A percentile compares a stretch with the other conserved stretches of the same genome.
Evolutionary conservation across 2,329 filamentous ascomycete species (phyloP).

Genomic region (Arthrobotrys megalospora): DNA sequence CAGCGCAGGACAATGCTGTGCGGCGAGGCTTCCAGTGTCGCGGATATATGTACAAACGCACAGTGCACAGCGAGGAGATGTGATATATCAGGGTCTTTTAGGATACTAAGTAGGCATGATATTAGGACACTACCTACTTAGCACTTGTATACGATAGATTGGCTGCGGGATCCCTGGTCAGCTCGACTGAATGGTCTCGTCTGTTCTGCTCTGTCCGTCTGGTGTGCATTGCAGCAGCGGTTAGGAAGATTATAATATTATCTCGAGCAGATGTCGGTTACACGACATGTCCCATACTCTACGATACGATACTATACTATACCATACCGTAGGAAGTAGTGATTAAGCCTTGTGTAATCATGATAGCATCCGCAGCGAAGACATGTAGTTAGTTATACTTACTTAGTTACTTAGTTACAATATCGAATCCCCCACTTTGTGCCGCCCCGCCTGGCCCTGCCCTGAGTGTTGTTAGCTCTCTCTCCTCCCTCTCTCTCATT

Average conservation of each 20-base stretch:
- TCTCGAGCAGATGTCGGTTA: slow-evolving; percentile 18
- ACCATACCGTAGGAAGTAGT: too few species aligned
- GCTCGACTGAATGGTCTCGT: not conserved
- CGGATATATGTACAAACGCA: too few species aligned
- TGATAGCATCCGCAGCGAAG: not conserved
- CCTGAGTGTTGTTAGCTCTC: slow-evolving; percentile 48
- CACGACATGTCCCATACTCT: not conserved
- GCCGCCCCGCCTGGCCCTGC: slow-evolving; percentile 59
- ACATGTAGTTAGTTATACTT: too few species aligned
- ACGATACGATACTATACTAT: too few species aligned
- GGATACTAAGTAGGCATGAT: too few species aligned
- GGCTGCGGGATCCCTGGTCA: not conserved
- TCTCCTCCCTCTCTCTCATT: slow-evolving; percentile 40
- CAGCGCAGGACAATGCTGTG: too few species aligned
- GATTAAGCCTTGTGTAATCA: not conserved
- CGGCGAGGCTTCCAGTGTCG: too few species aligned
- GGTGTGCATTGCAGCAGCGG: slow-evolving; percentile 17
- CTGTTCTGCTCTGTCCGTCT: not conserved
- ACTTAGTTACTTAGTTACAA: too few species aligned
- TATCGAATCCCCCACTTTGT: slow-evolving; percentile 38
- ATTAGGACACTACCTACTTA: too few species aligned
- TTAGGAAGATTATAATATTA: slow-evolving; percentile 11
- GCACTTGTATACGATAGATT: too few species aligned
- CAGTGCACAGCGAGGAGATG: too few species aligned
- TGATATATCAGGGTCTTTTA: too few species aligned